phyloP scores from a whole-genome alignment of 148 eudicot species.

The Camellia japonica region DNA sequence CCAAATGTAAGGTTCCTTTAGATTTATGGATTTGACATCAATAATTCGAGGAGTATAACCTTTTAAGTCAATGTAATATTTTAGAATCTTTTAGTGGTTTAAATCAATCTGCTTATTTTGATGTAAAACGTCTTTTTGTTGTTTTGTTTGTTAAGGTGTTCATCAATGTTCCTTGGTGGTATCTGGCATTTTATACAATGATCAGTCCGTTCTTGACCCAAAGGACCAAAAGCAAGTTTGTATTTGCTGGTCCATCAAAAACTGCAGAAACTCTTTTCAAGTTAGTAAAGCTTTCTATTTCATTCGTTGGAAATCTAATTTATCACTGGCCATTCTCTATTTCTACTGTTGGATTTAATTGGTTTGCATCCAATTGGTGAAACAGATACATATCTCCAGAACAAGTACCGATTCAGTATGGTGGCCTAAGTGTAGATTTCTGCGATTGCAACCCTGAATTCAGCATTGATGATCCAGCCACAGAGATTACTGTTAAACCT shows the following conservation, averaged over 20 bases:
- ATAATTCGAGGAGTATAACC: too few relatives aligned
- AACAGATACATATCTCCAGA: slow-evolving; percentile 81
- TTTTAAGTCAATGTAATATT: neutral
- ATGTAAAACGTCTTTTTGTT: neutral
- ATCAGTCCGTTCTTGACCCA: slow-evolving; percentile 71
- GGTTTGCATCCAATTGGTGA: neutral
- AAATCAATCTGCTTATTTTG: neutral
- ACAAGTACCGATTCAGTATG: slow-evolving; percentile 78
- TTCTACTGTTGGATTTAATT: neutral
- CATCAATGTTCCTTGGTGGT: slow-evolving; percentile 91
- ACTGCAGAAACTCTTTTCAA: slow-evolving; percentile 86
- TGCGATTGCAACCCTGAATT: slow-evolving; percentile 75
- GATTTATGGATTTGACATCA: too few relatives aligned
- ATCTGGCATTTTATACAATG: slow-evolving; percentile 72
- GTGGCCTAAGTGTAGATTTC: slow-evolving; percentile 69
- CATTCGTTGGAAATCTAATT: neutral
- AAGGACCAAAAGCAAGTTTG: slow-evolving; percentile 91
- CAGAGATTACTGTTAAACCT: slow-evolving; percentile 60
- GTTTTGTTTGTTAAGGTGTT: slow-evolving; percentile 41
- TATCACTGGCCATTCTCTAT: neutral
- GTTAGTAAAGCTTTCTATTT: slow-evolving; percentile 34
- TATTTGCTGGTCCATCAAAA: slow-evolving; percentile 76
- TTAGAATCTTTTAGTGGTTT: neutral
- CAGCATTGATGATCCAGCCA: slow-evolving; percentile 54
- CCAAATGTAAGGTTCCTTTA: too few relatives aligned